Base-by-base conservation (phyloP, 2,329 filamentous ascomycete genomes). In the Aspergillus aculeatinus region DNA sequence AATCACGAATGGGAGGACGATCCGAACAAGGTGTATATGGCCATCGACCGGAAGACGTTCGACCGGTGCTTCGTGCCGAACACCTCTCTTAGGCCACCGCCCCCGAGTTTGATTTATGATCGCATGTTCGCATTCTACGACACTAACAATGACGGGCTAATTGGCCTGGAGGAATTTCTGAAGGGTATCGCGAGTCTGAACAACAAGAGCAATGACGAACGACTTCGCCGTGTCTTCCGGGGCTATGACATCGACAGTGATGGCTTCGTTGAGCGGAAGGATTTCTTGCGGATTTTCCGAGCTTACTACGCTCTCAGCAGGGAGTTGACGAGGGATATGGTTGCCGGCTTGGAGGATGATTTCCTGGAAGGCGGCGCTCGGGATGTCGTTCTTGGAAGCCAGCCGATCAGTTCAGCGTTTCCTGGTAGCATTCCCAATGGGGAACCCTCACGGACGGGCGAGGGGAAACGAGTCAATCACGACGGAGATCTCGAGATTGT, bases 81-180 rank as follows among this genome's bases (percentile, higher is more conserved):
- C n/a, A 90, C 89, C 14, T 89, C 89, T n/a, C 85, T 87, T 60
- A 85, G 89, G 33, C 88, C 92, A 58, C 87, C 89, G 11, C 84
- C 89, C 0, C 91, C 94, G 1, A 97, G 96, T 72, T 85, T 96
- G 14, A 91, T 99, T 60, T 95, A 96, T 71, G 94, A 99, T 74
- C 89, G 95, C 66, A 95, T 97, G 85, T 99, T 98, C 77, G 87
- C 90, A 54, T 97, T 97, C 74, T 99, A 97, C 74, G 95, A 99
- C 76, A 90, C 88, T 33, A 94, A 98, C 73, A 84, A 87, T 48
- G 92, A 99, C 72, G 90, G 90, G 23, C 80, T 96, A 7, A 97
- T 99, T 68, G 90, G 91, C 7, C 98, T 99, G 67, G 85, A 91
- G 52, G 95, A 99, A 73, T 99, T 97, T 70, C 79, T 98, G 25